Conservation (phyloP, 179 eudicot species). For the Spergularia azorica region DNA sequence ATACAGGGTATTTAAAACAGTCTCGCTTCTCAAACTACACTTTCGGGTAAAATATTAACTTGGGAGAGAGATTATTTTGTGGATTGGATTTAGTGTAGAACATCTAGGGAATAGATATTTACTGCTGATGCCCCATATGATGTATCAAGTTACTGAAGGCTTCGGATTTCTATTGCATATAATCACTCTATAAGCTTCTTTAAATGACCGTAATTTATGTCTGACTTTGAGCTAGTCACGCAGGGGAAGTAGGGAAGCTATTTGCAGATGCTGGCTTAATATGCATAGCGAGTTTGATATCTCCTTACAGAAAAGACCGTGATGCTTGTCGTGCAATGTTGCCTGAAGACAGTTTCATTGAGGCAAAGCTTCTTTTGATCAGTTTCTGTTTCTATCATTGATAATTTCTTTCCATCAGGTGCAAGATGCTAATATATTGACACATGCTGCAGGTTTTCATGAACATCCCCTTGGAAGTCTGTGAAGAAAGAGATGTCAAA, state of each 20-base stretch:
- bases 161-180: neutral
- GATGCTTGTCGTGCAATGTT: slow-evolving; percentile 88
- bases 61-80: neutral
- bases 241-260: slow-evolving; percentile 89
- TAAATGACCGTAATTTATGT: neutral
- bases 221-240: slow-evolving; percentile 6
- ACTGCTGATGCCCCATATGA: too few relatives aligned
- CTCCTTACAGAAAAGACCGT: slow-evolving; percentile 88
- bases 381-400: neutral
- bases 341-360: slow-evolving; percentile 65
- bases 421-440: slow-evolving; percentile 14
- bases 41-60: neutral
- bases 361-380: slow-evolving; percentile 43
- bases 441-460: slow-evolving; percentile 62
- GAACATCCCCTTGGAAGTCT: slow-evolving; percentile 82
- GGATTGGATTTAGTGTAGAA: neutral
- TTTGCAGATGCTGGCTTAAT: slow-evolving; percentile 89
- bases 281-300: slow-evolving; percentile 90
- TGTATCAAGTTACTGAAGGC: too few relatives aligned
- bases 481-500: slow-evolving; percentile 89
- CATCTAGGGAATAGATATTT: neutral
- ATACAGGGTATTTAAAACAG: neutral
- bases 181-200: neutral
- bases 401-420: neutral
- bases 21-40: neutral